These are phyloP conservation scores for Mortierella sp. DNA, from an alignment of 371 early-diverging fungal species.

Conservation along the genomic window DNA sequence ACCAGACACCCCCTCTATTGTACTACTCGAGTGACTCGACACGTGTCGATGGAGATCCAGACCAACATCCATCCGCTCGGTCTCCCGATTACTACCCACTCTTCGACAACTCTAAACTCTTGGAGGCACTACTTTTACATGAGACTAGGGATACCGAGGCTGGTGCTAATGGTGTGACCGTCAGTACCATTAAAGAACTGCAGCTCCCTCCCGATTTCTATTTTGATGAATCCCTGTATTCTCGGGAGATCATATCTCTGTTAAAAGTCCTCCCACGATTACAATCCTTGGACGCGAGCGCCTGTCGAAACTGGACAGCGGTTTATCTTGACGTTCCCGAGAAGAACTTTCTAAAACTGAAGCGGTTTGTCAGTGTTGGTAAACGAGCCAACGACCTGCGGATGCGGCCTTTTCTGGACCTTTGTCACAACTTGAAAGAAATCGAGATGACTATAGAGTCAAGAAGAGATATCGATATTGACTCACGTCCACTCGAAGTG, in stretches of 20 bases:
- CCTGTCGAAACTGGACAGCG: neutral
- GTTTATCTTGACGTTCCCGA: neutral
- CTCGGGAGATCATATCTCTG: neutral
- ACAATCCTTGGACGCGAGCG: slow-evolving; percentile 17
- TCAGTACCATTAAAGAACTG: neutral
- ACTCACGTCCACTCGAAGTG: neutral
- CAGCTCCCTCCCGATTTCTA: neutral
- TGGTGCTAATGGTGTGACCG: neutral
- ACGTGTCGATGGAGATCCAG: neutral
- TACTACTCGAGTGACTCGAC: neutral
- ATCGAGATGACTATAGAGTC: slow-evolving; percentile 19
- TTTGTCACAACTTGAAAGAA: slow-evolving; percentile 16
- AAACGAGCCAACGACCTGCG: neutral
- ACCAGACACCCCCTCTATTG: neutral
- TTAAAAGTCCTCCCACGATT: slow-evolving; percentile 1
- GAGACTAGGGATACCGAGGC: neutral
- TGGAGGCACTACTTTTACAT: slow-evolving; percentile 15
- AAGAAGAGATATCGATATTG: slow-evolving; percentile 5
- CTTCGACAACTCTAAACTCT: slow-evolving; percentile 2
- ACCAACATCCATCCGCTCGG: neutral
- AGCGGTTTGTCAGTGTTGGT: neutral
- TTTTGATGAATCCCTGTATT: neutral
- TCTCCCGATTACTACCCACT: neutral
- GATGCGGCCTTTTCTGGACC: neutral
- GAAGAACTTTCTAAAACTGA: slow-evolving; percentile 3